Conservation (phyloP, 2,329 filamentous ascomycete genomes). For the Colletotrichum paranaense region DNA sequence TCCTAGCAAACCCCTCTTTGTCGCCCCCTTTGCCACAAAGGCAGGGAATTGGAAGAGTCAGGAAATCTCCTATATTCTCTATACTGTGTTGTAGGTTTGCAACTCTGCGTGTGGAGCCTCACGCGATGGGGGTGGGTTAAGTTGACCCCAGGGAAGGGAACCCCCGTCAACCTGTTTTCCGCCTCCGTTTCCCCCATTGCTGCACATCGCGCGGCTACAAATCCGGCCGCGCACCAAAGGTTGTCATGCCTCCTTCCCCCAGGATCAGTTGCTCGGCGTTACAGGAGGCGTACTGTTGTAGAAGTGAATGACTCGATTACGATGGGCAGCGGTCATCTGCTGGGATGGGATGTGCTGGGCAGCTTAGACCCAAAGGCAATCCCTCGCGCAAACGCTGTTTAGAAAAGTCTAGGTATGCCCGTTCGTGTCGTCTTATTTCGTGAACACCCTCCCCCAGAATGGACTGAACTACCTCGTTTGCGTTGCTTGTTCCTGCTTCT, state of each 20-base stretch:
- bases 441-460: not conserved
- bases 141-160: not conserved
- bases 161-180: not conserved
- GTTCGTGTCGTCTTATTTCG: slow-evolving; percentile 10
- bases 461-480: not conserved
- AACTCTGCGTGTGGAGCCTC: not conserved
- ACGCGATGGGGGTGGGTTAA: not conserved
- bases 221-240: not conserved
- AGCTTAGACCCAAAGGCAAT: not conserved
- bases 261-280: not conserved
- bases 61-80: not conserved
- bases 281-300: not conserved
- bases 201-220: not conserved
- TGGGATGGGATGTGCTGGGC: not conserved
- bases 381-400: not conserved
- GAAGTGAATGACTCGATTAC: slow-evolving; percentile 12
- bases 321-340: not conserved
- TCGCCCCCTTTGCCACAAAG: not conserved
- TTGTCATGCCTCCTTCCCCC: not conserved
- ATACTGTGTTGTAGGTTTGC: not conserved
- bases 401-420: not conserved
- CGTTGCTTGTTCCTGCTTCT: not conserved
- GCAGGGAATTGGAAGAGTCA: not conserved
- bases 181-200: not conserved
- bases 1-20: not conserved